Conservation (phyloP, 2,329 filamentous ascomycete genomes). For the Incumbomyces delicatus region DNA sequence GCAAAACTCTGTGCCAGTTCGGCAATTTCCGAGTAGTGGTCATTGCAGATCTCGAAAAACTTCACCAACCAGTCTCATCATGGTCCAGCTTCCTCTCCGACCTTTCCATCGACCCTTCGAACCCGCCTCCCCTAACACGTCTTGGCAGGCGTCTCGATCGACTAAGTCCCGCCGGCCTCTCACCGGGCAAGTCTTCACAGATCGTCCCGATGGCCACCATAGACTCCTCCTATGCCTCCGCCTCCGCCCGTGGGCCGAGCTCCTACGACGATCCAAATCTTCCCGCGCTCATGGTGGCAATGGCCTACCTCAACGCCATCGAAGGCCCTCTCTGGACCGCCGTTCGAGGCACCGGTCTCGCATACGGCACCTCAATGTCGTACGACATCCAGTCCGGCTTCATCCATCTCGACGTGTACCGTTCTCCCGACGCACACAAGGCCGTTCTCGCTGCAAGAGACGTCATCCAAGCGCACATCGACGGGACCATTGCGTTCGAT, state of each 20-base stretch:
- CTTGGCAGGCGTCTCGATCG: slow-evolving; percentile 60
- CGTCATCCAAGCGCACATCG: slow-evolving; percentile 64
- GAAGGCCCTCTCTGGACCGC: slow-evolving; percentile 93
- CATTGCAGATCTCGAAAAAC: slow-evolving; percentile 66
- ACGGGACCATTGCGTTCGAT: slow-evolving; percentile 64
- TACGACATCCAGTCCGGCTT: slow-evolving; percentile 70
- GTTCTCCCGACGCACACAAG: slow-evolving; percentile 79
- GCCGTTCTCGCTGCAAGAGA: slow-evolving; percentile 69
- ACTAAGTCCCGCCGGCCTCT: slow-evolving; percentile 65
- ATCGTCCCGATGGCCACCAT: slow-evolving; percentile 85
- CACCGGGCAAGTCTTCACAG: slow-evolving; percentile 64
- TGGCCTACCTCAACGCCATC: slow-evolving; percentile 82
- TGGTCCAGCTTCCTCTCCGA: slow-evolving; percentile 59
- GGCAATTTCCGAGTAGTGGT: slow-evolving; percentile 80
- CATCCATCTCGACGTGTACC: slow-evolving; percentile 76
- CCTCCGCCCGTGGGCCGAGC: slow-evolving; percentile 62
- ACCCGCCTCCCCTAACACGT: slow-evolving; percentile 48
- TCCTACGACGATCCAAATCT: slow-evolving; percentile 68
- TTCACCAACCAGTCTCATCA: slow-evolving; percentile 63
- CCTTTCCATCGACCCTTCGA: slow-evolving; percentile 36
- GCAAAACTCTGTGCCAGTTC: slow-evolving; percentile 66
- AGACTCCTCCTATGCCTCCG: slow-evolving; percentile 80
- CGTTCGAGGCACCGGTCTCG: slow-evolving; percentile 83
- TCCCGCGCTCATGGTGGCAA: slow-evolving; percentile 76
- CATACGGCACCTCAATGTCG: slow-evolving; percentile 75